phyloP scores from a whole-genome alignment of 2,329 filamentous ascomycete genomes.

The Aureobasidium namibiae region DNA sequence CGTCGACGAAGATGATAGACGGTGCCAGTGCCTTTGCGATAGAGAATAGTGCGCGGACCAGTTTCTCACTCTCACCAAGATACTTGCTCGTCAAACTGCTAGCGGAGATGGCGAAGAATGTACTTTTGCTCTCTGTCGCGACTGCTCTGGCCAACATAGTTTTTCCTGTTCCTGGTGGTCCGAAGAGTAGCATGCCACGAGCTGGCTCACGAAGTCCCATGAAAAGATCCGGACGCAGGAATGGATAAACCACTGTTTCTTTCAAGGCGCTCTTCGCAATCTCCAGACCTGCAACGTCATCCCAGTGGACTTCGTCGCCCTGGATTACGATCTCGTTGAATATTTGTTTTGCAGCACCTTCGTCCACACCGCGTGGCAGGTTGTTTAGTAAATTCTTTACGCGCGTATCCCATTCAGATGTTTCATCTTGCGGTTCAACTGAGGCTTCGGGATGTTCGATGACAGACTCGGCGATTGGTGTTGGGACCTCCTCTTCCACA shows the following conservation, averaged over 20 bases:
- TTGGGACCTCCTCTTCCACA: not conserved
- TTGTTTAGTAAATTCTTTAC: slow-evolving; percentile 63
- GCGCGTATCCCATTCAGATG: slow-evolving; percentile 52
- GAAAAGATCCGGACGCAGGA: slow-evolving; percentile 89
- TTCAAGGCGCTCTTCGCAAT: slow-evolving; percentile 85
- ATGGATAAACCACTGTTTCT: slow-evolving; percentile 95
- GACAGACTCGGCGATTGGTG: not conserved
- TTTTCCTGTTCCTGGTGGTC: slow-evolving; percentile 95
- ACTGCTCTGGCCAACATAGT: slow-evolving; percentile 95
- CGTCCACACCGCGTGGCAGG: slow-evolving; percentile 74
- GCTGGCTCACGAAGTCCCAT: slow-evolving; percentile 92
- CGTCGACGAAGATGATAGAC: slow-evolving; percentile 96
- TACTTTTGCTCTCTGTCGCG: slow-evolving; percentile 87
- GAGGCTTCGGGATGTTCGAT: not conserved
- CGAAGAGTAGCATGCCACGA: slow-evolving; percentile 90
- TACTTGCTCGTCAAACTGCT: slow-evolving; percentile 94
- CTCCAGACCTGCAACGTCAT: slow-evolving; percentile 84
- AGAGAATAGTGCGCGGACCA: slow-evolving; percentile 83
- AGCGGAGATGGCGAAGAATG: slow-evolving; percentile 95
- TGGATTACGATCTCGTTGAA: slow-evolving; percentile 92
- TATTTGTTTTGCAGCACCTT: slow-evolving; percentile 77
- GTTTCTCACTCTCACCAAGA: slow-evolving; percentile 90
- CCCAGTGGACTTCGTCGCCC: slow-evolving; percentile 91
- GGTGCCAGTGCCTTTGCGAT: slow-evolving; percentile 85
- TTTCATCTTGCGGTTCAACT: slow-evolving; percentile 21